Percentiles rank a stretch among this genome's conserved stretches.
phyloP scores from a whole-genome alignment of 306 rosid genomes.

The Fragaria nilgerrensis region DNA sequence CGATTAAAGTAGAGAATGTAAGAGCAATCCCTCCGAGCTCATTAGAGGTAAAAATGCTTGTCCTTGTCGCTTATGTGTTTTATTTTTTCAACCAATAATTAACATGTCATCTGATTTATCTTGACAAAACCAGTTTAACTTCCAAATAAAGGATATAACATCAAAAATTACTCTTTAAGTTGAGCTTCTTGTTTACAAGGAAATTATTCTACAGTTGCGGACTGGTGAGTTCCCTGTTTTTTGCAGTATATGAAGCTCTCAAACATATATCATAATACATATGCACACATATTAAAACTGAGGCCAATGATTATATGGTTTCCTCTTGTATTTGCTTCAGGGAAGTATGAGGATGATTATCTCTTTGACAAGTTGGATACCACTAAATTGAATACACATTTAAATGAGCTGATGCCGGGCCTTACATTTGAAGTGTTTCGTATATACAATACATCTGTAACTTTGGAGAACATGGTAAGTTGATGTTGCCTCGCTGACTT shows the following conservation, averaged over 20 bases:
- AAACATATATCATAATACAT: too few relatives aligned
- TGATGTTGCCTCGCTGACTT: not conserved
- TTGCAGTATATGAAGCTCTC: not conserved
- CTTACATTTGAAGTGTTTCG: not conserved
- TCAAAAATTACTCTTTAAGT: not conserved
- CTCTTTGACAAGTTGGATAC: not conserved
- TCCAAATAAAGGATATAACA: not conserved
- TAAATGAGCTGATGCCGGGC: not conserved
- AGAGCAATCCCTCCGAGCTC: too few relatives aligned
- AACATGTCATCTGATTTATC: not conserved
- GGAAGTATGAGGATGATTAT: not conserved
- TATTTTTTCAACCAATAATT: not conserved
- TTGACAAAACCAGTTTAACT: not conserved
- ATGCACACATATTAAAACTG: not conserved
- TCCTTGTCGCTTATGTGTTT: too few relatives aligned
- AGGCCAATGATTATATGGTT: not conserved
- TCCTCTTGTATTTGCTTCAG: not conserved
- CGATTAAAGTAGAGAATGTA: too few relatives aligned
- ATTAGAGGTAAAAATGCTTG: too few relatives aligned
- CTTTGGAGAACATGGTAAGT: not conserved
- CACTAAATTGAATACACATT: not conserved
- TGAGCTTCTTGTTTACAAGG: not conserved
- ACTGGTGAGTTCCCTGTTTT: not conserved
- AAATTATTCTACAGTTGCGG: not conserved
- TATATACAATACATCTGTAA: not conserved